Evolutionary conservation across 2,329 filamentous ascomycete species (phyloP), one percentile per base, ranked within the genome.

Genomic region (Botryosphaeria dothidea): DNA sequence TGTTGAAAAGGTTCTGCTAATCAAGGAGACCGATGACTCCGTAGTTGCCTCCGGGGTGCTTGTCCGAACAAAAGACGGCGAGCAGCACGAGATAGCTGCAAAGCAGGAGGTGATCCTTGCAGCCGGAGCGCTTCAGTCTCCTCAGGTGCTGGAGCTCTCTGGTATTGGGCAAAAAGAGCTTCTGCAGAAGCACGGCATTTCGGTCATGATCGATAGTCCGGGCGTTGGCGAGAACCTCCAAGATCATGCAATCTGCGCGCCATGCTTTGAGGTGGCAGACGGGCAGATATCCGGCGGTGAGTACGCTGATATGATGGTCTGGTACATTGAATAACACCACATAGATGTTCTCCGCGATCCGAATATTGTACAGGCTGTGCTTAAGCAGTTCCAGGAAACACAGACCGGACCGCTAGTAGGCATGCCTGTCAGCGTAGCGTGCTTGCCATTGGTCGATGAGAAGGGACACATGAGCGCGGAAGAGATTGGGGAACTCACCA

Each of bases 101-200:
- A 72, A 69, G n/a, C 71, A 67, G 61, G 73, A 76, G 36, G 73
- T 76, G 8, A 72, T 76, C 27, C 57, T 75, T 9, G 72, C 68
- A 36, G 71, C 69, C 9, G 74, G 74, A 1, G 61, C 66, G 1
- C 52, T 77, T 34, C 71, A 72, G 41, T 73, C 73, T 3, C 74
- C 74, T 3, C 70, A 75, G 31, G 70, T 76, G 8, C 66, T 75
- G 6, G 74, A 76, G 62, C 67, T 76, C 1, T 76, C 74, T 34
- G 74, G 74, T 3, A 71, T 76, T 52, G 74, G 73, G 6, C 68
- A 67, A 13, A 57, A 66, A 15, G 34, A 58, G 11, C 34, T 66
- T 4, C 65, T 66, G 7, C 7, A 21, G 7, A 36, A 7, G 0
- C 52, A 63, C 17, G 65, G 65, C 8, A 67, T 71, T 41, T 15